Evolutionary conservation across 306 rosid genomes (phyloP).

Genomic region (Aeschynomene evenia): DNA sequence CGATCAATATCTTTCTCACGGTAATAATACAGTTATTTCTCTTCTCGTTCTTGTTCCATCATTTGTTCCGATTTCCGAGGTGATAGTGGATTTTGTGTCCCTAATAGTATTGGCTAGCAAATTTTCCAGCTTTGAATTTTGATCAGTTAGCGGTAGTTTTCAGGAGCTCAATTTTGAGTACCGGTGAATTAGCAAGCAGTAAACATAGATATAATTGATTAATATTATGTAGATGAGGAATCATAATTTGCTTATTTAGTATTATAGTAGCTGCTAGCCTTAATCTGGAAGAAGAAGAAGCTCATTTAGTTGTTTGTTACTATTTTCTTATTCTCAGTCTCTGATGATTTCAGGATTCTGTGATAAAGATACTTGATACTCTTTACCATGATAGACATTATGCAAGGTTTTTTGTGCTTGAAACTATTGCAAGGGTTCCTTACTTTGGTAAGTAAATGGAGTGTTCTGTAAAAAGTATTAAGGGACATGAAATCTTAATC

Average conservation of each 20-base stretch:
- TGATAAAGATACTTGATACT: constrained; percentile 74
- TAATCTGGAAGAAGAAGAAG: background rate
- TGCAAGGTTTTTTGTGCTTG: constrained; percentile 92
- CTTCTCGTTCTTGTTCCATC: background rate
- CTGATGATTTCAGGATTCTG: constrained; percentile 76
- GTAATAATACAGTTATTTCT: constrained; percentile 31
- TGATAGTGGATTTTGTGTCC: background rate
- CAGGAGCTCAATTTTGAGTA: background rate
- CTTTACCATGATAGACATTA: constrained; percentile 75
- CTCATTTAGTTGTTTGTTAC: background rate
- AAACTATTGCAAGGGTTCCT: constrained; percentile 98
- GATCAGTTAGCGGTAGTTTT: constrained; percentile 1
- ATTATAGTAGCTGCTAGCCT: too few relatives aligned
- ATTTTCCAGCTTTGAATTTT: background rate
- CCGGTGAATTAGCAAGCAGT: background rate
- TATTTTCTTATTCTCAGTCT: constrained; percentile 17
- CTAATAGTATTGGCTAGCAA: background rate
- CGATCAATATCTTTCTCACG: constrained; percentile 79
- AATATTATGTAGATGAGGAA: background rate
- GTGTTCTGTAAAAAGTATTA: background rate
- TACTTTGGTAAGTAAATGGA: constrained; percentile 90
- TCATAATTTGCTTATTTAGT: background rate
- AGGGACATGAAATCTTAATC: background rate
- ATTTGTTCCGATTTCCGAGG: background rate
- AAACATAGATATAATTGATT: background rate